Conservation (phyloP, 2,329 filamentous ascomycete species). For the Blastomyces parvus region DNA sequence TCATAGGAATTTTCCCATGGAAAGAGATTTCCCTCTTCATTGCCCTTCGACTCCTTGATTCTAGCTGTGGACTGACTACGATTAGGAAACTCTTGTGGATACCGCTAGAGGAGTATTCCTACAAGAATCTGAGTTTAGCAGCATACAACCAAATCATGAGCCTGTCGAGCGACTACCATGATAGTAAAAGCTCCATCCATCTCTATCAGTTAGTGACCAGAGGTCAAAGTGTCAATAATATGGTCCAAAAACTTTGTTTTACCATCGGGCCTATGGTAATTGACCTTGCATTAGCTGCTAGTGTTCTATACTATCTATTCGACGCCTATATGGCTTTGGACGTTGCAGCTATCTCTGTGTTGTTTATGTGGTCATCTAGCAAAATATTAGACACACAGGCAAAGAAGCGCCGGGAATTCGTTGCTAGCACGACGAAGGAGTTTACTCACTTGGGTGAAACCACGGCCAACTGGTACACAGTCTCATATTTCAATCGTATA, state of each 20-base stretch:
- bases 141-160: constrained; percentile 59
- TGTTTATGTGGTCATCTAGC: constrained; percentile 45
- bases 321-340: constrained; percentile 51
- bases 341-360: constrained; percentile 37
- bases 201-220: constrained; percentile 57
- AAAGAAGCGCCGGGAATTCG: constrained; percentile 29
- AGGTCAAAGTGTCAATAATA: constrained; percentile 49
- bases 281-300: constrained; percentile 52
- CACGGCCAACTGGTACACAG: constrained; percentile 52
- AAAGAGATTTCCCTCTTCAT: constrained; percentile 45
- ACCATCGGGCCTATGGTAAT: constrained; percentile 52
- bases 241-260: constrained; percentile 53
- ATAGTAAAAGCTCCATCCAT: constrained; percentile 54
- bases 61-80: constrained; percentile 43
- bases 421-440: constrained; percentile 40
- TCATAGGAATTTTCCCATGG: constrained; percentile 41
- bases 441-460: constrained; percentile 49
- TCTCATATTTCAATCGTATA: constrained; percentile 49
- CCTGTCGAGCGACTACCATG: constrained; percentile 63
- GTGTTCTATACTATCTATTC: constrained; percentile 54
- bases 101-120: constrained; percentile 49
- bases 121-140: constrained; percentile 48
- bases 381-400: constrained; percentile 33
- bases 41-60: constrained; percentile 41
- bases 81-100: constrained; percentile 45